These are phyloP conservation scores for Kockiozyma suomiensis DNA, from an alignment of 805 yeast genomes.

Conservation along the genomic window DNA sequence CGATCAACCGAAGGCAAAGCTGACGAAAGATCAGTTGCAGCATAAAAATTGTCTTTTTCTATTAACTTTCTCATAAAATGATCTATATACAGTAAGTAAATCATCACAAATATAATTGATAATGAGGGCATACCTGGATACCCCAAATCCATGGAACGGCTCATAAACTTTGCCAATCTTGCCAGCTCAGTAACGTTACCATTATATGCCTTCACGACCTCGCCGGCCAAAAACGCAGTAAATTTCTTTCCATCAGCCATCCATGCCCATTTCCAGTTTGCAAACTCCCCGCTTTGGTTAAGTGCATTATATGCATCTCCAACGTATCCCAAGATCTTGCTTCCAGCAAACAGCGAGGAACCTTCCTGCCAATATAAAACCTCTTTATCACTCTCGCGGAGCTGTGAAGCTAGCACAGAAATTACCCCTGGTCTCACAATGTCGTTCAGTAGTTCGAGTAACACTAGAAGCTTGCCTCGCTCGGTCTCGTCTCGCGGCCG, in stretches of 20 bases:
- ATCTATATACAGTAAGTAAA: not conserved
- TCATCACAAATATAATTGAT: not conserved
- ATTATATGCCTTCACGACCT: not conserved
- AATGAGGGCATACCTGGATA: conserved; percentile 2
- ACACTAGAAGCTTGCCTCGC: not conserved
- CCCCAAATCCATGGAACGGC: conserved; percentile 14
- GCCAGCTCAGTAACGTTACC: not conserved
- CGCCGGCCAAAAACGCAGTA: conserved; percentile 13
- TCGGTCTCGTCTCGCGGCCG: conserved; percentile 7
- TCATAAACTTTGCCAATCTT: conserved; percentile 7
- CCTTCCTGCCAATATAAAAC: conserved; percentile 16
- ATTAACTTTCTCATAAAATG: not conserved
- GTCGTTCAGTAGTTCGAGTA: not conserved
- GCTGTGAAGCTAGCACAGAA: not conserved
- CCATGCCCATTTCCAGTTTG: conserved; percentile 20
- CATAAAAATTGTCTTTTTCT: not conserved
- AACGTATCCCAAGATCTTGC: conserved; percentile 12
- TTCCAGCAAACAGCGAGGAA: conserved; percentile 15
- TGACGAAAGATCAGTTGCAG: not conserved
- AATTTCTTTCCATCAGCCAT: conserved; percentile 14
- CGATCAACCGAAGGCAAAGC: conserved; percentile 4
- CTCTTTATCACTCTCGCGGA: not conserved
- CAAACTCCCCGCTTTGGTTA: not conserved
- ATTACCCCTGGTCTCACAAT: conserved; percentile 11
- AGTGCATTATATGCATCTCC: conserved; percentile 11